Evolutionary conservation across 768 basidiomycete species (phyloP), one percentile per base, ranked within the genome.

Genomic region (Phlebiopsis gigantea): DNA sequence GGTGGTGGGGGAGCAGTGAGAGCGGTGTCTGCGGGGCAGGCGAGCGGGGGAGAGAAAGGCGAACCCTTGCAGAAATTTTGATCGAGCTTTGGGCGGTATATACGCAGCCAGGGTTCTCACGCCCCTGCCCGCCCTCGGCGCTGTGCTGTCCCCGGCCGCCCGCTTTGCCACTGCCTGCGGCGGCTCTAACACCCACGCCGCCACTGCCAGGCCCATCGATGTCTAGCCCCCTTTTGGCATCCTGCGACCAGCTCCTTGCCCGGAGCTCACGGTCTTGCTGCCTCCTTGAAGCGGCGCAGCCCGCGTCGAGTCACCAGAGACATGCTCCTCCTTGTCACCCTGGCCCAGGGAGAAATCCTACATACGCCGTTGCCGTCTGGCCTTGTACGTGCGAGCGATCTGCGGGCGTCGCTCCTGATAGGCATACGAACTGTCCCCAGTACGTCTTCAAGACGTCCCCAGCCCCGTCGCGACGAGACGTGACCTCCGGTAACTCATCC

Each of bases 41-140:
- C 48, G 60, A 45, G 21, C 29, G 45, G 53, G 53, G 57, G 43
- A 46, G 47, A 53, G 58, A 55, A 55, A 59, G 58, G 58, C 58
- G 47, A 55, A 34, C 58, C 58, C 43, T 55, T 47, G 46, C 51
- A 50, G 53, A 59, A 59, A 58, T 59, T 59, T 44, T 28, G 55
- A 39, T 17, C 22, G 46, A 41, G 21, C 21, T 14, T 22, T 10
- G 41, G 9, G 25, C n/a, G 48, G 58, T 59, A 59, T 59, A 59
- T 59, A 59, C 42, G 29, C 19, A 15, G 8, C 39, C 25, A 15
- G 21, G 25, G 47, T 59, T 59, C 53, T 53, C 58, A 55, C 54
- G 54, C 54, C 45, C n/a, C 22, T 21, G 22, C 41, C 47, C 30
- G 53, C 46, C 9, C n/a, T 53, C 51, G 45, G 46, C 41, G 30